Evolutionary conservation across 371 early-diverging fungal genomes (phyloP).

Genomic region (Choanephora cucurbitarum): DNA sequence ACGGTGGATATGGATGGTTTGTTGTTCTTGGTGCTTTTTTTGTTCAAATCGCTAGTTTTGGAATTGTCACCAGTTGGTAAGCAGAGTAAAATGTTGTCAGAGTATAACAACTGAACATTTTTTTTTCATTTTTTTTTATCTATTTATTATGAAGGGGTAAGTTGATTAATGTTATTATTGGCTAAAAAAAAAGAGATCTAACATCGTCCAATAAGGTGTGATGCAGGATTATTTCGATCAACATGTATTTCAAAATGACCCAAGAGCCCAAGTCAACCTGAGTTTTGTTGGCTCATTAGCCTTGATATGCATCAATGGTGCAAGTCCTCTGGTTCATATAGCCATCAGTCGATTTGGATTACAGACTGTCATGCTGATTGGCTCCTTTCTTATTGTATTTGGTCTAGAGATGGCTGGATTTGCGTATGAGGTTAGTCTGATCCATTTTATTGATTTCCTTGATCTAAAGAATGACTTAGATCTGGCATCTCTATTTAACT

Average conservation of each 20-base stretch:
- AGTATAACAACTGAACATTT: too few species aligned
- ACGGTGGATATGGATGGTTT: conserved; percentile 64
- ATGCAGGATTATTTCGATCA: conserved; percentile 34
- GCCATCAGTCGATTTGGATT: conserved; percentile 27
- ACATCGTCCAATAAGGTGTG: too few species aligned
- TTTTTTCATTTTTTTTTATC: not conserved
- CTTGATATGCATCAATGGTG: conserved; percentile 31
- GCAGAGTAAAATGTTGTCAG: too few species aligned
- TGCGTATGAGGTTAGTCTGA: conserved; percentile 57
- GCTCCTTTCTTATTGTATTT: conserved; percentile 23
- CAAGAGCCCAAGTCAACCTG: conserved; percentile 27
- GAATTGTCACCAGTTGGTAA: conserved; percentile 42
- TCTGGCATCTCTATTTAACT: conserved; percentile 37
- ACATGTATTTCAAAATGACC: conserved; percentile 19
- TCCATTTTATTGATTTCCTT: too few species aligned
- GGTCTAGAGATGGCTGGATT: conserved; percentile 44
- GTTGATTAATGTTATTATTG: too few species aligned
- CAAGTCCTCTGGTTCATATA: conserved; percentile 38
- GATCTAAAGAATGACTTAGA: too few species aligned
- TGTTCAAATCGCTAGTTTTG: conserved; percentile 59
- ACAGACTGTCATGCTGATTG: conserved; percentile 27
- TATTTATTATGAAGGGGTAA: not conserved
- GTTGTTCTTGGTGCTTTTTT: conserved; percentile 60
- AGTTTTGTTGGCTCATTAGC: conserved; percentile 46
- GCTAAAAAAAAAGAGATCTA: conserved; percentile 11